A percentile compares a stretch with the other conserved stretches of the same genome.
Conservation (phyloP, 2,329 filamentous ascomycete genomes). For the Macrophomina phaseolina region DNA sequence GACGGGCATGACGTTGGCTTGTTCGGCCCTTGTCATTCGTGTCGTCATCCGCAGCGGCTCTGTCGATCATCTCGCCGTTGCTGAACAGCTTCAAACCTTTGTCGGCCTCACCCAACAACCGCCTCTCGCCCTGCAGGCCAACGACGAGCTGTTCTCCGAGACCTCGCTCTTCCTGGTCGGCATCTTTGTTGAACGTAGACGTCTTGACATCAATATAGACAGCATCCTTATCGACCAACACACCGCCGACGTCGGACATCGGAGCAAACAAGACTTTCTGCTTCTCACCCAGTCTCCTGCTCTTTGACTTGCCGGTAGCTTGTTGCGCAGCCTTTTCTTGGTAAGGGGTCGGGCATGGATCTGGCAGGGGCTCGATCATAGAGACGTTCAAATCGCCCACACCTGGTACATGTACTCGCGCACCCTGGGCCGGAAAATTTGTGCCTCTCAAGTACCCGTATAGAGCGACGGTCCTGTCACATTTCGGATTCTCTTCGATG, state of each 20-base stretch:
- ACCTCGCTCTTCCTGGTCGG: slow-evolving; percentile 72
- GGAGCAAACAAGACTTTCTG: slow-evolving; percentile 96
- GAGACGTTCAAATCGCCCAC: slow-evolving; percentile 86
- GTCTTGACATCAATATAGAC: slow-evolving; percentile 84
- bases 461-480: slow-evolving; percentile 86
- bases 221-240: slow-evolving; percentile 95
- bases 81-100: slow-evolving; percentile 86
- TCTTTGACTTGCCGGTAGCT: slow-evolving; percentile 78
- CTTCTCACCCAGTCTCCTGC: slow-evolving; percentile 88
- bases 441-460: slow-evolving; percentile 95
- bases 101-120: slow-evolving; percentile 80
- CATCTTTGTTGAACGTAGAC: slow-evolving; percentile 72
- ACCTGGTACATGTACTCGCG: slow-evolving; percentile 89
- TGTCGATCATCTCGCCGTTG: slow-evolving; percentile 71
- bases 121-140: slow-evolving; percentile 81
- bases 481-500: slow-evolving; percentile 86
- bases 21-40: slow-evolving; percentile 65
- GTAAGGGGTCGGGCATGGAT: slow-evolving; percentile 92
- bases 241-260: slow-evolving; percentile 96
- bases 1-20: slow-evolving; percentile 57
- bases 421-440: slow-evolving; percentile 85
- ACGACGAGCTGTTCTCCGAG: slow-evolving; percentile 95
- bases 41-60: slow-evolving; percentile 57
- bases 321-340: slow-evolving; percentile 89
- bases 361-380: slow-evolving; percentile 84